Conservation (phyloP, 768 basidiomycete genomes). For the Sarcodon aspratus region DNA sequence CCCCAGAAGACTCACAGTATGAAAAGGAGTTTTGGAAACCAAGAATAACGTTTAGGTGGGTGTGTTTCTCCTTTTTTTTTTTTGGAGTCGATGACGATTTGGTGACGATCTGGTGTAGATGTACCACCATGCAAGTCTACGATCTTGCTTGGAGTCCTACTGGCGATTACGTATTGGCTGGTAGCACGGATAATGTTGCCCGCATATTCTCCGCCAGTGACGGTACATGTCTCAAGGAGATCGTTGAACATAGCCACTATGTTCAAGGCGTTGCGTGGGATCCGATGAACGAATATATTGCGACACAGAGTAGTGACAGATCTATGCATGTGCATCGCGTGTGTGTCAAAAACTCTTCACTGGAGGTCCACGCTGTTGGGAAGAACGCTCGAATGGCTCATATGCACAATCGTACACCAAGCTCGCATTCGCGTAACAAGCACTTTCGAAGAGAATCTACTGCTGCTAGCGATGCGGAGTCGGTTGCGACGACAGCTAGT, state of each 20-base stretch:
- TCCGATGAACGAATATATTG: slow-evolving; percentile 92
- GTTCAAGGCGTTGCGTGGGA: slow-evolving; percentile 99
- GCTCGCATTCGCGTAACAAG: slow-evolving; percentile 42
- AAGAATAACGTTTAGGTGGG: slow-evolving; percentile 68
- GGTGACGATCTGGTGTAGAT: slow-evolving; percentile 33
- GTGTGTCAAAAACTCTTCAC: slow-evolving; percentile 48
- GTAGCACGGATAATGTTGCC: slow-evolving; percentile 93
- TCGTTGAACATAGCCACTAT: slow-evolving; percentile 91
- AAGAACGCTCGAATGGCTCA: slow-evolving; percentile 73
- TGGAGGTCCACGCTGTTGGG: slow-evolving; percentile 86
- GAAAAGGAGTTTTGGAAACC: slow-evolving; percentile 97
- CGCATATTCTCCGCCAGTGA: slow-evolving; percentile 69
- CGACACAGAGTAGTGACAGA: slow-evolving; percentile 93
- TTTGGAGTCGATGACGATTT: neutral
- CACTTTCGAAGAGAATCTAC: slow-evolving; percentile 56
- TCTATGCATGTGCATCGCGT: slow-evolving; percentile 93
- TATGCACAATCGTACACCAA: slow-evolving; percentile 63
- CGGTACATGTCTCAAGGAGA: slow-evolving; percentile 83
- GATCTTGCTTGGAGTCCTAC: slow-evolving; percentile 97
- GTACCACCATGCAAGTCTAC: slow-evolving; percentile 93
- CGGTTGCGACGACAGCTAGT: slow-evolving; percentile 35
- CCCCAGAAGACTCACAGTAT: slow-evolving; percentile 66
- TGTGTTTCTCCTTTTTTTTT: too few relatives aligned
- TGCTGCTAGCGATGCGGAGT: slow-evolving; percentile 68
- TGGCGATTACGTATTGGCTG: slow-evolving; percentile 90